phyloP scores from a whole-genome alignment of 805 yeast species.

The Cyberlindnera nakhonratchasimensis region DNA sequence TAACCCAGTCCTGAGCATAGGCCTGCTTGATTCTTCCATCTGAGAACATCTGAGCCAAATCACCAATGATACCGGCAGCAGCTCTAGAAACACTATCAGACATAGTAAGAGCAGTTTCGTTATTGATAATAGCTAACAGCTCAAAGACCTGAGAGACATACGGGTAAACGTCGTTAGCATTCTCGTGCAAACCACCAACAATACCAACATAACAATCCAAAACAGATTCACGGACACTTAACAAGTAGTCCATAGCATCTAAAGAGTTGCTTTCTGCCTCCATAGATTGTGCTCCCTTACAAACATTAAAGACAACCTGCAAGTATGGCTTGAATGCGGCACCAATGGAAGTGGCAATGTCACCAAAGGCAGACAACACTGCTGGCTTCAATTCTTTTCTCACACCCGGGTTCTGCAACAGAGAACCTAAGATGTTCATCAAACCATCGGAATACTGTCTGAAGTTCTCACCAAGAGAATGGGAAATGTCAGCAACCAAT shows the following conservation, averaged over 20 bases:
- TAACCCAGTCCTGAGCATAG: constrained; percentile 74
- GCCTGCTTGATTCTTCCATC: constrained; percentile 67
- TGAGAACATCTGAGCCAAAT: constrained; percentile 82
- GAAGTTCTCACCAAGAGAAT: constrained; percentile 74
- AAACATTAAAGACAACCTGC: constrained; percentile 74
- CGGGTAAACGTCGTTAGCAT: constrained; percentile 61
- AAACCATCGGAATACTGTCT: constrained; percentile 73
- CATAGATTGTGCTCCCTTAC: constrained; percentile 59
- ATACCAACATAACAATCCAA: constrained; percentile 95
- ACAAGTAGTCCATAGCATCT: constrained; percentile 75
- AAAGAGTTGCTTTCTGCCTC: constrained; percentile 63
- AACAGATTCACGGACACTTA: constrained; percentile 78
- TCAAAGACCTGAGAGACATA: constrained; percentile 68
- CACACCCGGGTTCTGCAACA: constrained; percentile 61
- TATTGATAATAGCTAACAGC: constrained; percentile 57
- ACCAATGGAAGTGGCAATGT: constrained; percentile 88
- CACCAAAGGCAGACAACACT: constrained; percentile 91
- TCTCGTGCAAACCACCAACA: constrained; percentile 78
- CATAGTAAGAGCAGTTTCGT: constrained; percentile 55
- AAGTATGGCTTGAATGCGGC: constrained; percentile 70
- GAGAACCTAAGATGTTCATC: constrained; percentile 78
- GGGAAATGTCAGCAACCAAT: constrained; percentile 88
- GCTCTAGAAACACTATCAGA: constrained; percentile 75
- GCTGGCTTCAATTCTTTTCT: constrained; percentile 83
- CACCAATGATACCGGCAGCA: constrained; percentile 89